Conservation (phyloP, 805 yeast genomes). For the Hermanozyma aechmeae region DNA sequence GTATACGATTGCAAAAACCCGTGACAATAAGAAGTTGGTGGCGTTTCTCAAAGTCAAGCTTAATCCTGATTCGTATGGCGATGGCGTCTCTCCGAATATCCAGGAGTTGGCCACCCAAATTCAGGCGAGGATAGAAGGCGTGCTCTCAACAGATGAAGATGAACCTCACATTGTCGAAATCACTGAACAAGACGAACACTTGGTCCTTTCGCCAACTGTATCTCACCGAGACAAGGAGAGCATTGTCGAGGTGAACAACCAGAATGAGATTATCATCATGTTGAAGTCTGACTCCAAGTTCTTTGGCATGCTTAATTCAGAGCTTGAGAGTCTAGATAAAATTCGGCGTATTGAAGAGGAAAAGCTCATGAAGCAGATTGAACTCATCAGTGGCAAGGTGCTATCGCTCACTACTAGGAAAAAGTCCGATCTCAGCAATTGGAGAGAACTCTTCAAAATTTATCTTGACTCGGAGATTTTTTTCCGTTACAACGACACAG, state of each 20-base stretch:
- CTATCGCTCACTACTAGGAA: slow-evolving; percentile 18
- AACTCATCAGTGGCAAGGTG: slow-evolving; percentile 29
- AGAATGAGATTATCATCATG: slow-evolving; percentile 31
- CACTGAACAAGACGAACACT: slow-evolving; percentile 15
- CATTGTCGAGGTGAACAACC: slow-evolving; percentile 9
- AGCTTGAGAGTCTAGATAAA: slow-evolving; percentile 39
- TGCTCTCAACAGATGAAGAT: slow-evolving; percentile 14
- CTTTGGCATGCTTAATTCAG: slow-evolving; percentile 48
- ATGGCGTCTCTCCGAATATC: slow-evolving; percentile 22
- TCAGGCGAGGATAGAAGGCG: slow-evolving; percentile 16
- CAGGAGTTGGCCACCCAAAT: slow-evolving; percentile 19
- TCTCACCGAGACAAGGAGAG: slow-evolving; percentile 4
- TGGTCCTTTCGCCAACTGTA: slow-evolving; percentile 20
- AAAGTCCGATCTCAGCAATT: slow-evolving; percentile 49
- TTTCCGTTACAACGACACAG: slow-evolving; percentile 40
- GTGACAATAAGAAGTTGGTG: slow-evolving; percentile 14
- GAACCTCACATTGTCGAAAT: slow-evolving; percentile 18
- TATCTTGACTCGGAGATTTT: slow-evolving; percentile 63
- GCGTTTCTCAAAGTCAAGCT: slow-evolving; percentile 32
- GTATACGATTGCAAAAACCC: slow-evolving; percentile 26
- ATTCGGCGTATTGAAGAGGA: slow-evolving; percentile 35
- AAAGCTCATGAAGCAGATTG: slow-evolving; percentile 33
- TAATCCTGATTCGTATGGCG: too few relatives aligned
- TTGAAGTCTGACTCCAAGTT: slow-evolving; percentile 50
- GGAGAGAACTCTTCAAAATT: slow-evolving; percentile 60